A percentile compares a stretch with the other conserved stretches of the same genome.
Conservation (phyloP, 225 moss, liverwort and hornwort genomes). For the Takakia lepidozioides region DNA sequence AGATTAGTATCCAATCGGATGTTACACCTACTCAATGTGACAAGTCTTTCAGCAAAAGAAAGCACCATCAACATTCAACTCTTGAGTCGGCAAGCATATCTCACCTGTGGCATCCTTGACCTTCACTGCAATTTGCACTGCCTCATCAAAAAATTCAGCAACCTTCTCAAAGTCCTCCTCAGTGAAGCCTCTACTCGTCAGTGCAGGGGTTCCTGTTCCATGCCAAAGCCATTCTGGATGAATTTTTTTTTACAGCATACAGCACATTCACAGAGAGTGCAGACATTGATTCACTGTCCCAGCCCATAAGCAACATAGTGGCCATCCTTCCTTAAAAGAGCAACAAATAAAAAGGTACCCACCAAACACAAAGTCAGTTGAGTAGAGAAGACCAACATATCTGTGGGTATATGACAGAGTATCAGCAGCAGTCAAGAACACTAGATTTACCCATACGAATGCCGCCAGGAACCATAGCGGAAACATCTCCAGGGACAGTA, state of each 20-base stretch:
- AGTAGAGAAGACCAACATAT: too few relatives aligned
- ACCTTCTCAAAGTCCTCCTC: constrained; percentile 98
- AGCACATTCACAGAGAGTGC: too few relatives aligned
- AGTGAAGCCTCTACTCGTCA: constrained; percentile 89
- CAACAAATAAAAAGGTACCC: too few relatives aligned
- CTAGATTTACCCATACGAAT: constrained; percentile 88
- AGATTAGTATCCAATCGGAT: too few relatives aligned
- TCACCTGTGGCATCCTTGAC: constrained; percentile 60
- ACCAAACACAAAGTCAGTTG: too few relatives aligned
- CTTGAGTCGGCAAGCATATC: background rate
- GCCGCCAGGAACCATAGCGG: constrained; percentile 92
- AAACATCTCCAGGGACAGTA: constrained; percentile 93
- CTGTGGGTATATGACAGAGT: too few relatives aligned
- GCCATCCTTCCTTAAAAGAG: too few relatives aligned
- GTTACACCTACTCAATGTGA: background rate
- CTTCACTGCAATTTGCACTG: constrained; percentile 70
- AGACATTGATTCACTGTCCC: too few relatives aligned
- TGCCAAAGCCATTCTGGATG: too few relatives aligned
- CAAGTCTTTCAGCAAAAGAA: background rate
- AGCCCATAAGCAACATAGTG: too few relatives aligned
- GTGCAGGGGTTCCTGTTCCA: constrained; percentile 79
- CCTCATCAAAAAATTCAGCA: constrained; percentile 71
- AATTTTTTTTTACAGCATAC: too few relatives aligned
- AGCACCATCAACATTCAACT: background rate
- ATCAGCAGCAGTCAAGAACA: too few relatives aligned